Evolutionary conservation across 2,329 filamentous ascomycete species (phyloP).

Genomic region (Aspergillus piperis): DNA sequence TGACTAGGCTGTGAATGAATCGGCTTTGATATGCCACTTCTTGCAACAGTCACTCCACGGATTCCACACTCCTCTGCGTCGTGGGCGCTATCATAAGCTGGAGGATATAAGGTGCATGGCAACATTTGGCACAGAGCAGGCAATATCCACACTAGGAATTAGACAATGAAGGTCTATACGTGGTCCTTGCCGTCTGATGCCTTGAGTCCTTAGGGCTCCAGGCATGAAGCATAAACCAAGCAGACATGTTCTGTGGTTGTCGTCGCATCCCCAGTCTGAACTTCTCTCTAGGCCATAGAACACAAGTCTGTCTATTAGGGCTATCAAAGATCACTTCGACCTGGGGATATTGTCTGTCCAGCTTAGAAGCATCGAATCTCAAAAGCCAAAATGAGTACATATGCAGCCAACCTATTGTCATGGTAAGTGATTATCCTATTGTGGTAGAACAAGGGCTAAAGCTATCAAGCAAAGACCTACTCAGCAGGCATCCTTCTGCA

Average conservation of each 20-base stretch:
- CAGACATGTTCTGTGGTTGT: not conserved
- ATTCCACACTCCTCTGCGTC: no score
- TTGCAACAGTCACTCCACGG: no score
- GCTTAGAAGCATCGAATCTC: no score
- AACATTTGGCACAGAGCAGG: no score
- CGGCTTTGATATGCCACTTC: no score
- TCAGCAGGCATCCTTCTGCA: not conserved
- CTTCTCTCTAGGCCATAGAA: not conserved
- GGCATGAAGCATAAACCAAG: not conserved
- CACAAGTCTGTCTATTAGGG: not conserved
- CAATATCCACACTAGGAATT: no score
- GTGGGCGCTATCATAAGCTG: no score
- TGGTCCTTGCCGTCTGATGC: no score
- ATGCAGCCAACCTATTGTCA: not conserved
- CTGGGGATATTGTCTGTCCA: not conserved
- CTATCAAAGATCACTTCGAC: not conserved
- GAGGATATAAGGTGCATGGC: no score
- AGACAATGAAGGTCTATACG: no score
- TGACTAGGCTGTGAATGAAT: no score
- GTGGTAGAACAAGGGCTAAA: not conserved
- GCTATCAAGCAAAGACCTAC: not conserved
- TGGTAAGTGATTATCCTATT: not conserved
- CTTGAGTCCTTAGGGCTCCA: no score
- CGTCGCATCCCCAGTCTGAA: not conserved
- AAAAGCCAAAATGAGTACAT: not conserved